Conservation (phyloP, 1,139 yeast species). For the Kurtzmaniella quercitrusa region DNA sequence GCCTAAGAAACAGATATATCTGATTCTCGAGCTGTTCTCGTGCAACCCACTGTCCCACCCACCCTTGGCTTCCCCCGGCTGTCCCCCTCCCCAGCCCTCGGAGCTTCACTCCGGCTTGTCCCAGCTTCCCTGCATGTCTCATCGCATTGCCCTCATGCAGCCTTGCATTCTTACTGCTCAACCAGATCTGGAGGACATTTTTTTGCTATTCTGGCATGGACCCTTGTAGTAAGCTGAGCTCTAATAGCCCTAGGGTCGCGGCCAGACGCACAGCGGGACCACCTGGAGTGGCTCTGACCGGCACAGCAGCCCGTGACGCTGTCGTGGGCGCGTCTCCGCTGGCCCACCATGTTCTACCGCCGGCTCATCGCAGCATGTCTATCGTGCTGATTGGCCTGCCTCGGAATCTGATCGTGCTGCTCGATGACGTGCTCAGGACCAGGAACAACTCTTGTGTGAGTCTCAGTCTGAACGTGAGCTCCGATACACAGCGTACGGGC, state of each 20-base stretch:
- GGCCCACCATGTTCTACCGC: not conserved
- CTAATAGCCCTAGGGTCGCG: slow-evolving; percentile 1
- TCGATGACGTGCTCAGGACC: slow-evolving; percentile 29
- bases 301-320: not conserved
- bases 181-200: not conserved
- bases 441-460: slow-evolving; percentile 33
- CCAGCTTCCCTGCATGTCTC: slow-evolving; percentile 1
- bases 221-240: not conserved
- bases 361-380: slow-evolving; percentile 4
- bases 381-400: slow-evolving; percentile 16
- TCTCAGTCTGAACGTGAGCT: slow-evolving; percentile 10
- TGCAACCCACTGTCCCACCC: no score
- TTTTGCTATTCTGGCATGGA: not conserved
- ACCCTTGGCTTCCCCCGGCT: no score
- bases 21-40: no score
- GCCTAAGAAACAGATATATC: no score
- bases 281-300: not conserved
- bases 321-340: not conserved
- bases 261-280: not conserved
- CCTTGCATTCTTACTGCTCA: not conserved
- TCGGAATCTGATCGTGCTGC: slow-evolving; percentile 39
- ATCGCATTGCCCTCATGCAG: slow-evolving; percentile 1
- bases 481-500: not conserved
- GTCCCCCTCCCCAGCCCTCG: no score
- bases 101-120: no score